Base-by-base conservation (phyloP, 2,329 filamentous ascomycete genomes). In the Fusarium redolens region DNA sequence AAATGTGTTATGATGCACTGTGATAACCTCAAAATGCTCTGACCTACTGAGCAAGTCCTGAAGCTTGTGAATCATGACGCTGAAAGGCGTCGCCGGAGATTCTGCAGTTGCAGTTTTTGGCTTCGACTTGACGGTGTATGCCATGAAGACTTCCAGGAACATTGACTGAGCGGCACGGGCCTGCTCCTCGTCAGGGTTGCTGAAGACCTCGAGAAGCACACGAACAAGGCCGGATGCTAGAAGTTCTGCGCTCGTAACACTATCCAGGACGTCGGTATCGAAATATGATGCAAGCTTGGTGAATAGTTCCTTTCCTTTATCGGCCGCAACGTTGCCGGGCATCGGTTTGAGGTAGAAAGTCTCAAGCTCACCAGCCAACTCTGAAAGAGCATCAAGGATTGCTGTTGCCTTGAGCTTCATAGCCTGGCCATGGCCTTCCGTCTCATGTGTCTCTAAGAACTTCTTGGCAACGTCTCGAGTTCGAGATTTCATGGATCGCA, bases 21-120 rank as follows among this genome's bases (percentile, higher is more conserved):
- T 99, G 69, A 97, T 90, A 48, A 99, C 96, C 80, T 99, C 96
- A 77, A 98, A 99, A 85, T 98, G 95, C 85, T 99, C 96, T 38
- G 96, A 97, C 75, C 96, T 92, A 85, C 96, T 99, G 63, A 99
- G 89, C 65, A 99, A 86, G 83, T 99, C 96, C 82, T 99, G 96
- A 37, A 99, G 86, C 82, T 99, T 99, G 81, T 95, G 93, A 44
- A 97, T 92, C 81, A 99, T 87, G 58, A 97, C 90, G 78, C 95
- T 96, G 81, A 98, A 97, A 2, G 95, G 92, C 0, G 96, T 97
- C 0, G 91, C 88, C 5, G 93, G 91, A 15, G 92, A 93, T 61
- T 92, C 90, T 17, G 87, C 87, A 38, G 87, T 90, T 8, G 89
- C 88, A 20, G 90, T 91, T 79, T 90, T 91, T 30, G 86, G 84